These are phyloP conservation scores for Agrostemma githago DNA, from an alignment of 148 eudicot species.

Conservation along the genomic window DNA sequence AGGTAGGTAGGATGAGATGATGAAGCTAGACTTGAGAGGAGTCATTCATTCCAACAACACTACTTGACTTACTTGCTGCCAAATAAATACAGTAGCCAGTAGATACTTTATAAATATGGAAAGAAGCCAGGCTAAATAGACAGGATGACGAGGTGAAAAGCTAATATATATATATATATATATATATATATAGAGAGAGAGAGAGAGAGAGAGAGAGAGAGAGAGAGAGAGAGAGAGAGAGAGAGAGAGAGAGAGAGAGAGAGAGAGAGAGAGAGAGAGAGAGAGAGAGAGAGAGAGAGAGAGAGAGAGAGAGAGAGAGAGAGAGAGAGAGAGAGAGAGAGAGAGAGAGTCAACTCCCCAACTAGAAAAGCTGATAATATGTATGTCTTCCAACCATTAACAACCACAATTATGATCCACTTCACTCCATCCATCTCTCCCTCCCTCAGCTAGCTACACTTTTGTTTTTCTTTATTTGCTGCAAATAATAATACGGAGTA, in stretches of 20 bases:
- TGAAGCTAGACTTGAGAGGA: too few species aligned
- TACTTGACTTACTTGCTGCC: too few species aligned
- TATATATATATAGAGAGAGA: too few species aligned
- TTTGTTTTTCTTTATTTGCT: neutral
- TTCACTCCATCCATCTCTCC: neutral
- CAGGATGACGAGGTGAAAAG: too few species aligned
- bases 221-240: neutral
- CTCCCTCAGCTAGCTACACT: too few species aligned
- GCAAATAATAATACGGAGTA: neutral
- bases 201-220: neutral
- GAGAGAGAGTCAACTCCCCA: neutral
- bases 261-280: neutral
- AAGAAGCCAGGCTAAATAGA: too few species aligned
- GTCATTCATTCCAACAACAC: too few species aligned
- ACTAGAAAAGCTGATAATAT: slow-evolving; percentile 14
- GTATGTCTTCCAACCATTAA: slow-evolving; percentile 23
- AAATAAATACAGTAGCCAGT: too few species aligned
- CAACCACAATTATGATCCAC: slow-evolving; percentile 24
- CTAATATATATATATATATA: too few species aligned
- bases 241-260: neutral
- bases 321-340: slow-evolving; percentile 4
- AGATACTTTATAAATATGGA: too few species aligned
- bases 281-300: too few species aligned
- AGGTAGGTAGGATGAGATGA: too few species aligned
- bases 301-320: neutral